phyloP scores from a whole-genome alignment of 352 stramenopile genomes.

The Phytophthora pseudosyringae region DNA sequence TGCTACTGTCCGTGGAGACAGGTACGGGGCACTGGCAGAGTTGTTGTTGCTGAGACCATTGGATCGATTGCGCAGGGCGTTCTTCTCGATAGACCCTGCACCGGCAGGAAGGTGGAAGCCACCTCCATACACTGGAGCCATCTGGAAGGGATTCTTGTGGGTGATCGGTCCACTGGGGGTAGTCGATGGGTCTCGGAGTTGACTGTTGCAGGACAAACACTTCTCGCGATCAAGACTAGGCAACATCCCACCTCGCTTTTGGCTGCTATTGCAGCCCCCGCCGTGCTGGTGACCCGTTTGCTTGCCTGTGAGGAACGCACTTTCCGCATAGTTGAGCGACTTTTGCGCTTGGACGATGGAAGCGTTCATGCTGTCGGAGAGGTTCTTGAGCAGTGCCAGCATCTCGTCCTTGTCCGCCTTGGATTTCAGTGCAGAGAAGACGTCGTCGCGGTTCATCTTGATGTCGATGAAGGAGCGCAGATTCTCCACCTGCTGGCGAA shows the following conservation, averaged over 20 bases:
- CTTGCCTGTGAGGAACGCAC: slow-evolving; percentile 79
- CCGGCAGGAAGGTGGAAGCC: slow-evolving; percentile 64
- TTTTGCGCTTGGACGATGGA: slow-evolving; percentile 76
- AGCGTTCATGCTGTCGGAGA: slow-evolving; percentile 87
- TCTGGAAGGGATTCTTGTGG: slow-evolving; percentile 76
- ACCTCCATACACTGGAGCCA: slow-evolving; percentile 72
- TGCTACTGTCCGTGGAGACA: slow-evolving; percentile 35
- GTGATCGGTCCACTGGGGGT: slow-evolving; percentile 27
- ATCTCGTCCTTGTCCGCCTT: slow-evolving; percentile 91
- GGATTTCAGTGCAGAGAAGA: slow-evolving; percentile 82
- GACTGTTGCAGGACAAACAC: slow-evolving; percentile 81
- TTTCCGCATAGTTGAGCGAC: slow-evolving; percentile 67
- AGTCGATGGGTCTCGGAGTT: slow-evolving; percentile 51
- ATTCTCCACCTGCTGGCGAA: slow-evolving; percentile 88
- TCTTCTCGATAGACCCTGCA: slow-evolving; percentile 50
- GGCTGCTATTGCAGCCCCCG: slow-evolving; percentile 24
- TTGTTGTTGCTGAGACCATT: slow-evolving; percentile 51
- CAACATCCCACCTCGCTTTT: slow-evolving; percentile 62
- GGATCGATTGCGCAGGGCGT: slow-evolving; percentile 33
- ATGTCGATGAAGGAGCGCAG: slow-evolving; percentile 87
- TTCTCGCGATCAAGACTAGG: slow-evolving; percentile 82
- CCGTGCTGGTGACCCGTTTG: slow-evolving; percentile 56
- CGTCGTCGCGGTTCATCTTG: slow-evolving; percentile 91
- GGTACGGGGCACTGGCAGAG: slow-evolving; percentile 45
- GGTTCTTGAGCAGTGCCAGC: slow-evolving; percentile 71